These are phyloP conservation scores for Umbellularia californica DNA, from an alignment of 164 flowering plant genomes.

Conservation along the genomic window DNA sequence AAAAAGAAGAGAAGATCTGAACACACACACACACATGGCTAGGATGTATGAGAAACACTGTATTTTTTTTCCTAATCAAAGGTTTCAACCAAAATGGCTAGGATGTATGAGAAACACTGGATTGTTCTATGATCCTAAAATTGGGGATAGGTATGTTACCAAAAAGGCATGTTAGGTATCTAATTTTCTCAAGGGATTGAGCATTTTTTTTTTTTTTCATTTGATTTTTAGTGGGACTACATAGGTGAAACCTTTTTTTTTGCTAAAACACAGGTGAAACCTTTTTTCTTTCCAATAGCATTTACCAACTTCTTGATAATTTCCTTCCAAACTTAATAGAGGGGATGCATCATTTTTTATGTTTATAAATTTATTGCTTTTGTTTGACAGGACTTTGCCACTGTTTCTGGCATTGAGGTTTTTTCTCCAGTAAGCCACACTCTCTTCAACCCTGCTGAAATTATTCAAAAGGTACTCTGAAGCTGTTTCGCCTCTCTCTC, in stretches of 20 bases:
- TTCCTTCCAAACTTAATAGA: background rate
- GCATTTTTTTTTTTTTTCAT: too few relatives aligned
- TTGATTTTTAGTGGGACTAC: background rate
- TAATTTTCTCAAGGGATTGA: background rate
- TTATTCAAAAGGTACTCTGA: slow-evolving; percentile 57
- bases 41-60: background rate
- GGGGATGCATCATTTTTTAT: background rate
- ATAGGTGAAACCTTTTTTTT: background rate
- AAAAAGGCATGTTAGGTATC: too few relatives aligned
- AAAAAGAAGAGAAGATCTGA: too few relatives aligned
- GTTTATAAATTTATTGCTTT: slow-evolving; percentile 4
- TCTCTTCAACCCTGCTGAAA: slow-evolving; percentile 72
- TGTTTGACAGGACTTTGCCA: slow-evolving; percentile 54
- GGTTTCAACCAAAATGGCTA: too few relatives aligned
- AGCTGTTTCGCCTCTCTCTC: background rate
- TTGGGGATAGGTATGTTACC: background rate
- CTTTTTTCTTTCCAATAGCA: background rate
- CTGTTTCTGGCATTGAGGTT: slow-evolving; percentile 62
- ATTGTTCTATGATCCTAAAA: background rate
- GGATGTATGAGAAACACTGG: background rate
- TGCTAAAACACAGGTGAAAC: background rate
- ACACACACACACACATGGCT: too few relatives aligned
- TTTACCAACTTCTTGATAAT: background rate
- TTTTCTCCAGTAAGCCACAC: slow-evolving; percentile 95
- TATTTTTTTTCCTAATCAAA: too few relatives aligned